Conservation (phyloP, 768 basidiomycete genomes). For the Boletus reticulatus region DNA sequence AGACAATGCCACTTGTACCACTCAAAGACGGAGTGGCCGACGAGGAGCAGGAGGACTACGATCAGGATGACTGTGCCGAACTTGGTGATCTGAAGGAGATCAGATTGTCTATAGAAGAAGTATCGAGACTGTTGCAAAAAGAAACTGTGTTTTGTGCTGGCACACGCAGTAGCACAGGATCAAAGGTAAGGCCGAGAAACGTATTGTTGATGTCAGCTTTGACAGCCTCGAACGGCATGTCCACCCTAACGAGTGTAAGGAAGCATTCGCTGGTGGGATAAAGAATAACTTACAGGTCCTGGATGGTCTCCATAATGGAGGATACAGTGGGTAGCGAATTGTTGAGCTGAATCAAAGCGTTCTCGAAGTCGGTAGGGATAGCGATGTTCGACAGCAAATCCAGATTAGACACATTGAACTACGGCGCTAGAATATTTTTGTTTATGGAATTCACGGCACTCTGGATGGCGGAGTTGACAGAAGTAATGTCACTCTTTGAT, state of each 20-base stretch:
- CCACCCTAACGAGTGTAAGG: constrained; percentile 47
- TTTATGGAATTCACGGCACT: constrained; percentile 67
- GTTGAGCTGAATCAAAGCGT: constrained; percentile 73
- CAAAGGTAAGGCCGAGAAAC: constrained; percentile 68
- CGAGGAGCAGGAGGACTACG: constrained; percentile 67
- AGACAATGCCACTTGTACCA: constrained; percentile 87
- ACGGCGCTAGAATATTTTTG: constrained; percentile 66
- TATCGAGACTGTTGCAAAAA: constrained; percentile 80
- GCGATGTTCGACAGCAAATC: constrained; percentile 72
- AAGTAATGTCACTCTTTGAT: constrained; percentile 70
- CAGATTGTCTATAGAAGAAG: constrained; percentile 81
- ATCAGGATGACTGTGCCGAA: constrained; percentile 78
- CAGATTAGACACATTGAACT: constrained; percentile 75
- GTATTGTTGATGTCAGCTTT: constrained; percentile 91
- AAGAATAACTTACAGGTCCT: constrained; percentile 55
- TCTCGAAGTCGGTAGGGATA: constrained; percentile 74
- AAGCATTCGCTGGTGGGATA: neutral
- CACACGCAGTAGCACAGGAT: constrained; percentile 71
- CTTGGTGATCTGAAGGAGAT: constrained; percentile 76
- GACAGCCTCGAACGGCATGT: constrained; percentile 83
- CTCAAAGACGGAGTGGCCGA: constrained; percentile 71
- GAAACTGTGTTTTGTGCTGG: constrained; percentile 65
- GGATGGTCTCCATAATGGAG: constrained; percentile 66
- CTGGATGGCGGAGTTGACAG: constrained; percentile 68
- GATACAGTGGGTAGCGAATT: constrained; percentile 73